Percentiles rank a stretch among this genome's conserved stretches.
Evolutionary conservation across 257 asterid species (phyloP).

Genomic region (Eustoma russellianum): DNA sequence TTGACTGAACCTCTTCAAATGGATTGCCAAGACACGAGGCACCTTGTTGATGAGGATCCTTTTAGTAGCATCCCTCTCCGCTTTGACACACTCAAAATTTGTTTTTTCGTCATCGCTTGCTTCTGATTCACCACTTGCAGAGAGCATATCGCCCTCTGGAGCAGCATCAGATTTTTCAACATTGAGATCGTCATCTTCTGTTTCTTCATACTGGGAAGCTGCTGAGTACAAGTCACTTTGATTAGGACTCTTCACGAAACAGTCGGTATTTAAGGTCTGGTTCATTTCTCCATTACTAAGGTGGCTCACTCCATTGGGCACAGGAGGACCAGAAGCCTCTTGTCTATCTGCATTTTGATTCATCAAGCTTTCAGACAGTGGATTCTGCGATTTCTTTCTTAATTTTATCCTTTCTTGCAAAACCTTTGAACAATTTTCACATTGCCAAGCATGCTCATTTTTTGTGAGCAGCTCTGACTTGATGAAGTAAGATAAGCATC

Average conservation of each 20-base stretch:
- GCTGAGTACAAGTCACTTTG: constrained; percentile 21
- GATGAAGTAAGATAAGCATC: constrained; percentile 65
- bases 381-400: constrained; percentile 23
- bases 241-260: constrained; percentile 13
- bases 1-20: constrained; percentile 82
- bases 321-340: constrained; percentile 11
- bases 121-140: constrained; percentile 29
- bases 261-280: constrained; percentile 23
- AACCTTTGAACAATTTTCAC: constrained; percentile 80
- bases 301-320: constrained; percentile 8
- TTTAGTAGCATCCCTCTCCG: constrained; percentile 84
- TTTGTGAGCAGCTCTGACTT: constrained; percentile 72
- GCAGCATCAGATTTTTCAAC: constrained; percentile 9
- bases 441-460: constrained; percentile 91
- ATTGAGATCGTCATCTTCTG: constrained; percentile 10
- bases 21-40: constrained; percentile 72
- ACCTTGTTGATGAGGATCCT: constrained; percentile 55
- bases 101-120: constrained; percentile 32
- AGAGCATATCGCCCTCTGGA: constrained; percentile 17
- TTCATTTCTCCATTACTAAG: constrained; percentile 19
- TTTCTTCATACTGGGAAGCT: constrained; percentile 18
- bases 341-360: constrained; percentile 10
- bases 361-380: constrained; percentile 4
- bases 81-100: constrained; percentile 45
- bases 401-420: constrained; percentile 29